A percentile compares a stretch with the other conserved stretches of the same genome.
Conservation (phyloP, 768 basidiomycete species). For the Infundibulicybe gibba region DNA sequence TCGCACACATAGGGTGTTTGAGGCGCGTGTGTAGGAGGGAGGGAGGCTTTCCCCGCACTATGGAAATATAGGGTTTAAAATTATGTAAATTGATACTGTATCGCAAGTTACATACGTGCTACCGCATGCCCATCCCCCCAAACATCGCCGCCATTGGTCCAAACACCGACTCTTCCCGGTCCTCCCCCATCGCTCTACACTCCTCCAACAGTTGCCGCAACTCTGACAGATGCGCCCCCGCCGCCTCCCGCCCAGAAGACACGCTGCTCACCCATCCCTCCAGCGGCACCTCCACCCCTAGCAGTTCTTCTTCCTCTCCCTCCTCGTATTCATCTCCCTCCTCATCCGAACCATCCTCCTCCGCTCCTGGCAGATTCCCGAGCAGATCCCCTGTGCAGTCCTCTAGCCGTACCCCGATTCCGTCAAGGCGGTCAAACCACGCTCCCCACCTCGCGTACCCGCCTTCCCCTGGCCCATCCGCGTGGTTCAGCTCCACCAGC, state of each 20-base stretch:
- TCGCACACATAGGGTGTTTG: too few species aligned
- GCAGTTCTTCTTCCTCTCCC: conserved; percentile 26
- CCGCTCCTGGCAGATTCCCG: conserved; percentile 44
- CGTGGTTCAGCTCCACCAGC: conserved; percentile 54
- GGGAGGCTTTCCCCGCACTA: too few species aligned
- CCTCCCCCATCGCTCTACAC: conserved; percentile 47
- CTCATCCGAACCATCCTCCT: conserved; percentile 18
- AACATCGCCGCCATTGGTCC: conserved; percentile 10
- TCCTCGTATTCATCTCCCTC: conserved; percentile 25
- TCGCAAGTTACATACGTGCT: too few species aligned
- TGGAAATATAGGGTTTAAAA: too few species aligned
- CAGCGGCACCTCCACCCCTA: conserved; percentile 21
- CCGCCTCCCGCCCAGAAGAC: conserved; percentile 23
- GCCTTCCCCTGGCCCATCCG: conserved; percentile 42
- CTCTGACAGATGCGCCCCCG: conserved; percentile 30
- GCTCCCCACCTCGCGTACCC: conserved; percentile 59
- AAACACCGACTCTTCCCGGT: conserved; percentile 36
- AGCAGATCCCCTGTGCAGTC: conserved; percentile 71
- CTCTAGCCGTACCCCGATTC: conserved; percentile 58
- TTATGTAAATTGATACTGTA: too few species aligned
- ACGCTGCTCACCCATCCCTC: conserved; percentile 19
- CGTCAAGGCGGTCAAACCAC: conserved; percentile 59
- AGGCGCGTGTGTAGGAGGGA: too few species aligned
- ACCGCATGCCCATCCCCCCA: conserved; percentile 1
- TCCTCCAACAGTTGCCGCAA: conserved; percentile 55